A percentile compares a stretch with the other conserved stretches of the same genome.
These are phyloP conservation scores for Trichoderma sp. DNA, from an alignment of 2,329 filamentous ascomycete genomes.

Conservation along the genomic window DNA sequence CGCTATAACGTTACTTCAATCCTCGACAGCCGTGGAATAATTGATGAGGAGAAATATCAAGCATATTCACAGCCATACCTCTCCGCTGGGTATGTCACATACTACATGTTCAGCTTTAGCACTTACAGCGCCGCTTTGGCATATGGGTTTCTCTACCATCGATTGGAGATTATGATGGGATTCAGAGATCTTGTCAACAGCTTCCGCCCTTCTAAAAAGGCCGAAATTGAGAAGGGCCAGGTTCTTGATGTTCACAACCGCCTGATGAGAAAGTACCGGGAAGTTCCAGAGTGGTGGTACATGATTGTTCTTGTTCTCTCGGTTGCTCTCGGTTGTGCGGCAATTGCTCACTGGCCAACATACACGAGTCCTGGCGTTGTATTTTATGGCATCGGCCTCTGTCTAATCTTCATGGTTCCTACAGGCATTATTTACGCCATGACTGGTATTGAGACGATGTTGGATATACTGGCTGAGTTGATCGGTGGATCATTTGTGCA, in stretches of 20 bases:
- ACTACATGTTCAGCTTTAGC: conserved; percentile 31
- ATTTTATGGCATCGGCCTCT: conserved; percentile 43
- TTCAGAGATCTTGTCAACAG: conserved; percentile 18
- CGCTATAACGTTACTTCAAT: conserved; percentile 36
- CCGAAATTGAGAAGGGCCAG: background rate
- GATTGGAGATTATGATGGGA: conserved; percentile 11
- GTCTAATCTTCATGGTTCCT: conserved; percentile 45
- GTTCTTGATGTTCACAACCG: conserved; percentile 41
- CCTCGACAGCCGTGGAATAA: conserved; percentile 34
- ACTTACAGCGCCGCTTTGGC: conserved; percentile 13
- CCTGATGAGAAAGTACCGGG: conserved; percentile 44
- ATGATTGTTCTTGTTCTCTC: conserved; percentile 40
- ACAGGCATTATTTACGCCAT: conserved; percentile 47
- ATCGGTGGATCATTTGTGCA: conserved; percentile 35
- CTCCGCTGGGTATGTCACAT: conserved; percentile 45
- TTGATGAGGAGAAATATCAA: conserved; percentile 43
- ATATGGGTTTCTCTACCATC: conserved; percentile 18
- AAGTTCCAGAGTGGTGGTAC: conserved; percentile 52
- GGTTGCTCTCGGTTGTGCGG: conserved; percentile 32
- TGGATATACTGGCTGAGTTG: conserved; percentile 46
- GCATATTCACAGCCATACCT: conserved; percentile 48
- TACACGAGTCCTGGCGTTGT: conserved; percentile 44
- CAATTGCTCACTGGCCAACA: conserved; percentile 42
- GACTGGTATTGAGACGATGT: conserved; percentile 45
- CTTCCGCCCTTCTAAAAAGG: conserved; percentile 15